Base-by-base conservation (phyloP, 2,329 filamentous ascomycete species). In the Penicillium sp. region DNA sequence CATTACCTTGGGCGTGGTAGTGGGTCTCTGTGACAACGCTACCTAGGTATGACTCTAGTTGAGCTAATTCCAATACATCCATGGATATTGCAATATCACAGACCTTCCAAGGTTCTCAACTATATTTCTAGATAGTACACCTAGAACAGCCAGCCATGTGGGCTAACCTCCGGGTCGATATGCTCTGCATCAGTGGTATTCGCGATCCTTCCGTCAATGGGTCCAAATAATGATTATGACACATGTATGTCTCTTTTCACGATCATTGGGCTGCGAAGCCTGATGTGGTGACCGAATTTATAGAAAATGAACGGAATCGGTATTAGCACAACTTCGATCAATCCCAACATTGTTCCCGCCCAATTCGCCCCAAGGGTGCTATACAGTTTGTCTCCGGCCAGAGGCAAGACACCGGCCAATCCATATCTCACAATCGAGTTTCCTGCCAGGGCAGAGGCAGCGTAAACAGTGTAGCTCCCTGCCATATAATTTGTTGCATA, bases 401-500 rank as follows among this genome's bases (percentile, higher is more conserved):
- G 77, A 0, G 89, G 89, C 4, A 92, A 74, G 0, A 83, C 80
- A 2, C 84, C 89, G 13, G 88, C 88, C 54, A 90, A 79, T 5
- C 86, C 69, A 47, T 82, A 86, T 39, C 89, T 77, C 8, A 88
- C 76, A n/a, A 92, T 85, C 0, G 86, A 82, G 60, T 91, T 92
- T 1, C 87, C 86, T 0, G 88, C 88, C 3, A 92, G 75, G 0
- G 89, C 89, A 1, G 83, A 88, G 1, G 89, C 89, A 0, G 89
- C 84, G 67, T 89, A 92, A 58, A 91, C 86, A 5, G 84, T 59
- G 21, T 92, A 92, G 1, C 83, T 82, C 29, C 86, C 82, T 0
- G 88, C 88, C 2, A 93, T 75, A 68, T 92, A 92, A 62, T 88
- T 91, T 2, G 80, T 83, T 0, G 84, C 81, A 66, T 92, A 91